Conservation (phyloP, 2,329 filamentous ascomycete species). For the Scytalidium lignicola region DNA sequence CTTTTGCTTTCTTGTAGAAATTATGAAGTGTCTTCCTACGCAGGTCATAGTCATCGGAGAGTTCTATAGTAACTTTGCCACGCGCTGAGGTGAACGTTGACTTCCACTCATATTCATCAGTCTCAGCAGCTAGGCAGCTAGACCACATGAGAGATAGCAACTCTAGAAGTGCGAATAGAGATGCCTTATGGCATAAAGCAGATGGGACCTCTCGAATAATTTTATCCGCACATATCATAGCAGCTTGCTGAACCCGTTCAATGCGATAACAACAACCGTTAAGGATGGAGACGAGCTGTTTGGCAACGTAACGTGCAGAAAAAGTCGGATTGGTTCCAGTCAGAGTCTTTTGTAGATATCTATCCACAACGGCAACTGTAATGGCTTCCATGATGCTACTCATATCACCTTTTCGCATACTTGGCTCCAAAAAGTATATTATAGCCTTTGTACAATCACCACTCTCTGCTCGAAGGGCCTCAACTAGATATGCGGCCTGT, state of each 20-base stretch:
- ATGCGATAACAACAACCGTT: conserved; percentile 91
- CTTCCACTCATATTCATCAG: conserved; percentile 85
- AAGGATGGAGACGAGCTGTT: conserved; percentile 81
- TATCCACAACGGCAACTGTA: conserved; percentile 64
- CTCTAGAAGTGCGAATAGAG: conserved; percentile 88
- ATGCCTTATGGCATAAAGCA: conserved; percentile 81
- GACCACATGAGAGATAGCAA: conserved; percentile 92
- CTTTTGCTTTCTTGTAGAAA: conserved; percentile 70
- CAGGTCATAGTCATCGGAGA: conserved; percentile 90
- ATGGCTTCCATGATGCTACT: conserved; percentile 62
- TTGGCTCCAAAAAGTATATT: conserved; percentile 92
- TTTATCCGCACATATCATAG: conserved; percentile 75
- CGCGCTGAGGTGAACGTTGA: conserved; percentile 73
- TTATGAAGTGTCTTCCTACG: conserved; percentile 73
- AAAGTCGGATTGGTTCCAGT: conserved; percentile 69
- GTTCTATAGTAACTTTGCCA: conserved; percentile 74
- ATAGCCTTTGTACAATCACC: conserved; percentile 88
- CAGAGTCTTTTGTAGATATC: conserved; percentile 73
- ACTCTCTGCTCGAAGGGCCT: conserved; percentile 77
- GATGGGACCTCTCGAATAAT: conserved; percentile 84
- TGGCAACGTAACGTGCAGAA: conserved; percentile 85
- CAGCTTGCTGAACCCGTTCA: conserved; percentile 82
- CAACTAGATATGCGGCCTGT: conserved; percentile 83
- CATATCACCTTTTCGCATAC: conserved; percentile 61
- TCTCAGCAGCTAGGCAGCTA: conserved; percentile 89